Evolutionary conservation across 805 yeast genomes (phyloP), one percentile per base, ranked within the genome.

Genomic region (Wickerhamiella qilinensis): DNA sequence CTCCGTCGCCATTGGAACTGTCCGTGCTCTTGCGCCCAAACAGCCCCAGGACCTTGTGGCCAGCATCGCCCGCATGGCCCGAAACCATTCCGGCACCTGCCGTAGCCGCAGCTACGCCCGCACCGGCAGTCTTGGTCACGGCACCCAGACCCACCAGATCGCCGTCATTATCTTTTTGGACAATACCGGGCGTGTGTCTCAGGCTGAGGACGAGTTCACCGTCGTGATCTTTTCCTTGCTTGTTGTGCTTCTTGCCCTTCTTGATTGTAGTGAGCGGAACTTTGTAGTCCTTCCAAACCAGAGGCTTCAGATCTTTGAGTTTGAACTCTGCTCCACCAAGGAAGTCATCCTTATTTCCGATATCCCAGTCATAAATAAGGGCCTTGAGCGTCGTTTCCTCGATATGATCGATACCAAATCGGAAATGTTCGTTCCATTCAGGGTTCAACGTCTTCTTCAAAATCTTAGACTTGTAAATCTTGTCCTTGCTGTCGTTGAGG

Each of bases 371-470:
- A 52, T 54, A 67, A 14, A 81, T 72, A 27, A 68, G 69, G 30
- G 75, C 62, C 12, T 66, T 57, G 31, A 50, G 38, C 9, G 37
- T 30, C 12, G 45, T 15, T 25, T 35, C 28, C 34, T 40, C 19
- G 38, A 40, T 24, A 21, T 48, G 43, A 12, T 31, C 40, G n/a
- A 50, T 38, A 16, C 46, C 38, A 29, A 50, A 41, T 8, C 51
- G 43, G 33, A 74, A 69, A 15, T 60, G 55, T 62, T 85, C 95
- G 55, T 86, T 77, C 85, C 88, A 91, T 2, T 62, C 70, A n/a
- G 99, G 99, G 42, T 80, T 71, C 48, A 91, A 66, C 0, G 95
- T 84, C 67, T 78, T 85, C 68, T 86, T 91, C 43, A 72, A 64
- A 21, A 77, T 77, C 59, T 82, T 77, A 28, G 94, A 71, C 63